Evolutionary conservation across 176 grass and related monocot genomes (phyloP).

Genomic region (Zoysia pacifica): DNA sequence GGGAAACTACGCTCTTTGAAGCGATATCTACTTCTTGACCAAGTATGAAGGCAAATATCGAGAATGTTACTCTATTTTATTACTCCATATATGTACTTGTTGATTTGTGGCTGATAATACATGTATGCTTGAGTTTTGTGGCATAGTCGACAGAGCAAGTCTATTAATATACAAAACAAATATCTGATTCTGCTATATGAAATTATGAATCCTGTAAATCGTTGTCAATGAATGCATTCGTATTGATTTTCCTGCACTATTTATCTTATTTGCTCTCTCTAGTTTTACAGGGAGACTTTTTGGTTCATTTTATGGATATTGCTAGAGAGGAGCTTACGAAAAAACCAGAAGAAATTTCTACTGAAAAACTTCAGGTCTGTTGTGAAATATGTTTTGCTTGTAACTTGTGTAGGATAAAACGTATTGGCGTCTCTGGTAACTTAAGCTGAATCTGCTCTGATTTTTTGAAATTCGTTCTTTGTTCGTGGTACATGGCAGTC

Average conservation of each 20-base stretch:
- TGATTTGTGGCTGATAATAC: constrained; percentile 5
- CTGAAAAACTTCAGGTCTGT: constrained; percentile 92
- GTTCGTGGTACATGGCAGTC: constrained; percentile 56
- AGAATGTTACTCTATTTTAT: constrained; percentile 28
- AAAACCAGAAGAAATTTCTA: constrained; percentile 86
- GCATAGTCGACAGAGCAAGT: constrained; percentile 7
- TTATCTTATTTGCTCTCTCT: constrained; percentile 41
- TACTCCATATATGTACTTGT: constrained; percentile 11
- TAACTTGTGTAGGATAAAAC: not conserved
- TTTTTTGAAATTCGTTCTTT: constrained; percentile 46
- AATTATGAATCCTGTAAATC: constrained; percentile 8
- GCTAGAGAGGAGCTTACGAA: constrained; percentile 92
- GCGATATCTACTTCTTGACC: constrained; percentile 91
- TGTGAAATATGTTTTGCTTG: constrained; percentile 23
- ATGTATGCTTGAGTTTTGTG: constrained; percentile 19
- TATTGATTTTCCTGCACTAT: constrained; percentile 32
- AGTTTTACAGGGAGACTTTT: constrained; percentile 89
- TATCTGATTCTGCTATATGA: constrained; percentile 16
- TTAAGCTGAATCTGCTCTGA: constrained; percentile 15
- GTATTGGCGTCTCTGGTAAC: constrained; percentile 14
- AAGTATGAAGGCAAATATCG: constrained; percentile 53
- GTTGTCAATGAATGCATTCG: not conserved
- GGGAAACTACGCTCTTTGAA: constrained; percentile 92
- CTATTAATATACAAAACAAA: constrained; percentile 26
- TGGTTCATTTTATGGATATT: constrained; percentile 99